Base-by-base conservation (phyloP, 306 rosid species). In the Clitoria ternatea region DNA sequence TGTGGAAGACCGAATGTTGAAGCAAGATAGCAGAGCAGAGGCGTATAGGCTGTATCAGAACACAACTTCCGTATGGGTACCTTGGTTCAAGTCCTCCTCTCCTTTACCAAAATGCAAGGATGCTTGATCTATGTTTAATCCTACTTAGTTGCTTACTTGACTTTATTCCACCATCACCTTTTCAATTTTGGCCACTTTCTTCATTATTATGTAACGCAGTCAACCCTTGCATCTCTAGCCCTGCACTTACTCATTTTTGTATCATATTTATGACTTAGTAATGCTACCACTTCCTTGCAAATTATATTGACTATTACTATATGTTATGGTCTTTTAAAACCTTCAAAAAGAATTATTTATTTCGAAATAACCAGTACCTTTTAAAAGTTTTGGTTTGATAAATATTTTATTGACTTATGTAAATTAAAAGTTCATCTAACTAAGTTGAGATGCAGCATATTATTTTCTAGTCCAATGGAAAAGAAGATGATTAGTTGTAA, bases 31-130 rank as follows among this genome's bases (percentile, higher is more conserved):
- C 71, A 85, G 97, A 76, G 85, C 77, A 1, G 97, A 93, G 32
- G 92, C 96, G 2, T 93, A 73, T 66, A 80, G 80, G 72, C 74
- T 70, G 13, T 93, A 90, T 83, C 98, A 88, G 89, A 85, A 72
- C 76, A 90, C 90, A 14, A 93, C 98, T 43, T 93, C 97, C 0
- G 91, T 84, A 10, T 87, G 90, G 92, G 50, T 93, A 12, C 98
- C 97, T 67, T 93, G 97, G 89, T 85, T 85, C 72, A 93, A 76
- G 72, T 85, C 79, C 60, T 85, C 79, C 60, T 83, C 83, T 40
- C 68, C 81, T 29, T 61, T 54, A 54, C 74, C 27, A 4, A 88
- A 86, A 81, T 74, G 42, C 43, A 90, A 93, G 89, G 72, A 84
- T 39, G 76, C 74, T 40, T 87, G 73, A 82, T 50, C n/a, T n/a